phyloP scores from a whole-genome alignment of 805 yeast species.

The Wickerhamiella australiensis region DNA sequence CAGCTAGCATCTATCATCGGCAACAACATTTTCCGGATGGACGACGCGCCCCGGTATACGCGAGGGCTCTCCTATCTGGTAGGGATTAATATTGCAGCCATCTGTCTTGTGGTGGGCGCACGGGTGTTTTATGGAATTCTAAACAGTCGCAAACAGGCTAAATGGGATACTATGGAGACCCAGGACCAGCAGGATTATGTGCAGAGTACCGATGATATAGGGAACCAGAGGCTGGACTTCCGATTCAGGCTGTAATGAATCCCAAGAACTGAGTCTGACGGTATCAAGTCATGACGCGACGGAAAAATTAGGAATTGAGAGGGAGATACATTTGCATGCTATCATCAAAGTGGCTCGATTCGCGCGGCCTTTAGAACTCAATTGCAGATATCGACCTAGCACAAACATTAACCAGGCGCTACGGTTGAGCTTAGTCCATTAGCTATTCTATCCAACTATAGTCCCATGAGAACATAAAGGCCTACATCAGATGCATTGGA shows the following conservation, averaged over 20 bases:
- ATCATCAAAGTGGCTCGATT: too few species aligned
- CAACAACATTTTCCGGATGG: constrained; percentile 43
- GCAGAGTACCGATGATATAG: constrained; percentile 37
- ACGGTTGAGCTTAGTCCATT: too few species aligned
- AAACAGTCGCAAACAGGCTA: constrained; percentile 29
- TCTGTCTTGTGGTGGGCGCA: constrained; percentile 19
- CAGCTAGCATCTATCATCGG: constrained; percentile 47
- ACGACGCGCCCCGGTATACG: constrained; percentile 49
- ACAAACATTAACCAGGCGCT: too few species aligned
- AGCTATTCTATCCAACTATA: too few species aligned
- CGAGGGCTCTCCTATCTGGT: constrained; percentile 39
- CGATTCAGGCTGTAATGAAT: constrained; percentile 22
- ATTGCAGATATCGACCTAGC: too few species aligned
- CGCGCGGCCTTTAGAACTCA: too few species aligned
- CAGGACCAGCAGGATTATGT: constrained; percentile 43
- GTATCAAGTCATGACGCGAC: too few species aligned
- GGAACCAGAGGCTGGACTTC: constrained; percentile 48
- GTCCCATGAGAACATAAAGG: too few species aligned
- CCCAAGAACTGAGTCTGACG: too few species aligned
- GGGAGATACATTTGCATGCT: too few species aligned
- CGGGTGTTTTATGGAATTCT: constrained; percentile 27
- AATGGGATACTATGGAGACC: constrained; percentile 40
- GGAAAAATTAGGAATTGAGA: too few species aligned
- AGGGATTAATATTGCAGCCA: constrained; percentile 20
- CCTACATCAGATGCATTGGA: too few species aligned